Evolutionary conservation across 179 eudicot genomes (phyloP).

Genomic region (Spergularia azorica): DNA sequence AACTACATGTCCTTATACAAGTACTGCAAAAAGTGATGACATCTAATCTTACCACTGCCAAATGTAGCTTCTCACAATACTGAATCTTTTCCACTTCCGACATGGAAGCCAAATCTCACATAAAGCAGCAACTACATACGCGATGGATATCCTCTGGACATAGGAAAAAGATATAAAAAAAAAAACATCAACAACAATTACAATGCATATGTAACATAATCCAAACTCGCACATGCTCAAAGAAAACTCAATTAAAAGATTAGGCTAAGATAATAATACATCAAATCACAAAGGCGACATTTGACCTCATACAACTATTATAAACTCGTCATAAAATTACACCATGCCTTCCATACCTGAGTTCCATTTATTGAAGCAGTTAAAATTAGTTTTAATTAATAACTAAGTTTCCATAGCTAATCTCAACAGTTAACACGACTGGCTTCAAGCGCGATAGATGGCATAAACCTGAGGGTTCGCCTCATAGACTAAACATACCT

Average conservation of each 20-base stretch:
- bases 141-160: slow-evolving; percentile 81
- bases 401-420: neutral
- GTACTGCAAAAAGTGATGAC: neutral
- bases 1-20: neutral
- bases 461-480: neutral
- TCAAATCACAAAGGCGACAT: neutral
- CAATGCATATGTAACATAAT: neutral
- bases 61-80: slow-evolving; percentile 40
- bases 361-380: no score
- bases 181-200: slow-evolving; percentile 3
- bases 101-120: slow-evolving; percentile 91
- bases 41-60: slow-evolving; percentile 70
- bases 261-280: neutral
- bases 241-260: neutral
- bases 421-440: neutral
- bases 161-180: neutral
- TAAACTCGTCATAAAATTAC: neutral
- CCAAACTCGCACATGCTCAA: neutral
- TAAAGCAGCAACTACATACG: slow-evolving; percentile 69
- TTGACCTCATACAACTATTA: neutral
- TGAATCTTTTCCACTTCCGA: slow-evolving; percentile 43
- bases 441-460: neutral
- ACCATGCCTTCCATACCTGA: neutral
- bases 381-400: neutral
- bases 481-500: slow-evolving; percentile 44